phyloP scores from a whole-genome alignment of 495 filamentous ascomycete species.

The Evernia prunastri region DNA sequence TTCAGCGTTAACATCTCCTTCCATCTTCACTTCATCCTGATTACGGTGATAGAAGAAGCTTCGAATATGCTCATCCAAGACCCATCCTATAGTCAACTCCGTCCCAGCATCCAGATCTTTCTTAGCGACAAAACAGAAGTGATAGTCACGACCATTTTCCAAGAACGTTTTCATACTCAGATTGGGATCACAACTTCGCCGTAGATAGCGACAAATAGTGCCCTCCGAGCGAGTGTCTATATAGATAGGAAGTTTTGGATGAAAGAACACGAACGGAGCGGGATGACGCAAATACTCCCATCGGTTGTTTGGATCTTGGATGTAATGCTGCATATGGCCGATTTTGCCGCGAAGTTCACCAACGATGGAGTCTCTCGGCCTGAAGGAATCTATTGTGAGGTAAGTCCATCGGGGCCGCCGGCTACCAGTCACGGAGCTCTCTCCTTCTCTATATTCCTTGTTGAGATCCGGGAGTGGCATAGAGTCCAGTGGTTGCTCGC shows the following conservation, averaged over 20 bases:
- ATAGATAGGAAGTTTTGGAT: constrained; percentile 73
- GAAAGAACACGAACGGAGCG: constrained; percentile 80
- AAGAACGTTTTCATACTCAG: constrained; percentile 73
- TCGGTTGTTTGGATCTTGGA: constrained; percentile 60
- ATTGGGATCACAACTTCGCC: constrained; percentile 85
- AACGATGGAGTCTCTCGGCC: constrained; percentile 62
- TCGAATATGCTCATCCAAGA: constrained; percentile 47
- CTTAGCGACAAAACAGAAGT: constrained; percentile 83
- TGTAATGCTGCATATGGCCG: constrained; percentile 72
- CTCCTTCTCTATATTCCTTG: constrained; percentile 42
- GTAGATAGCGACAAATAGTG: constrained; percentile 72
- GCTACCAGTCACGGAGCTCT: constrained; percentile 39
- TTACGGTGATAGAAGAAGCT: constrained; percentile 28
- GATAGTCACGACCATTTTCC: constrained; percentile 65
- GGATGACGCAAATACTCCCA: constrained; percentile 74
- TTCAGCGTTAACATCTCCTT: constrained; percentile 38
- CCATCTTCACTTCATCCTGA: constrained; percentile 44
- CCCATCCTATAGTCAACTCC: constrained; percentile 64
- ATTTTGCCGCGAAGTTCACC: constrained; percentile 85
- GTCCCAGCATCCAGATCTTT: constrained; percentile 56
- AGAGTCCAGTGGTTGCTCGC: constrained; percentile 49
- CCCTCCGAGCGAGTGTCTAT: constrained; percentile 86
- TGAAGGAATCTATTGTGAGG: constrained; percentile 55
- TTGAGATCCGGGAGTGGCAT: constrained; percentile 44
- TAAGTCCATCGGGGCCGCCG: constrained; percentile 59